Conservation (phyloP, 1,139 yeast species). For the Meyerozyma sp. region DNA sequence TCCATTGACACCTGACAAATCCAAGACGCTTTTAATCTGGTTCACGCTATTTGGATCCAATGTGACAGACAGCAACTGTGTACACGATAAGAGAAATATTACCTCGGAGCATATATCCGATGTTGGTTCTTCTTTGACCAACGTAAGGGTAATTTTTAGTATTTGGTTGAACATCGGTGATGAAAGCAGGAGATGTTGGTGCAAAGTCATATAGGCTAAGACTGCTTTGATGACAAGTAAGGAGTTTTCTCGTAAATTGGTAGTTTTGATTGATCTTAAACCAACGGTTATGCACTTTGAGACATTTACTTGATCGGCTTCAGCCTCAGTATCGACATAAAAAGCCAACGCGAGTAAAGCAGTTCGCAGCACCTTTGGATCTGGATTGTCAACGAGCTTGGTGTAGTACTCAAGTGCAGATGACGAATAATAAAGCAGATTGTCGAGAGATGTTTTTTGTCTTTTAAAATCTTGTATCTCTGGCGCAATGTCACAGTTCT, state of each 20-base stretch:
- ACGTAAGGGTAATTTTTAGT: not conserved
- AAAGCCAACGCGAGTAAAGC: not conserved
- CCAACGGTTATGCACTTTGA: not conserved
- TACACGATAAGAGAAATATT: not conserved
- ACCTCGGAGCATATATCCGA: not conserved
- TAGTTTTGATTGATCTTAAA: not conserved
- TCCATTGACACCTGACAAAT: not conserved
- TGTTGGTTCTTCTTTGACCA: not conserved
- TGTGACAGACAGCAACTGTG: not conserved
- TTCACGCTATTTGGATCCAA: not conserved
- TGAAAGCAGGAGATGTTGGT: not conserved
- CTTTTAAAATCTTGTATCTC: not conserved
- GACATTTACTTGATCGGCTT: too few species aligned
- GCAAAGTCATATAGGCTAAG: not conserved
- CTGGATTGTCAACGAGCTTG: not conserved
- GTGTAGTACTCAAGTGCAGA: not conserved
- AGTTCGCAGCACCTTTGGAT: not conserved
- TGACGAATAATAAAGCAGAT: not conserved
- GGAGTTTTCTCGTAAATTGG: not conserved
- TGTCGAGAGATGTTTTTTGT: not conserved
- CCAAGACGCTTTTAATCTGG: not conserved
- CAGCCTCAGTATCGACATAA: not conserved
- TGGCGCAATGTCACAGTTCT: not conserved
- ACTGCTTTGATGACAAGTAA: not conserved
- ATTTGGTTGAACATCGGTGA: not conserved